Conservation (phyloP, 169 alveolate species). For the Perkinsus chesapeaki region DNA sequence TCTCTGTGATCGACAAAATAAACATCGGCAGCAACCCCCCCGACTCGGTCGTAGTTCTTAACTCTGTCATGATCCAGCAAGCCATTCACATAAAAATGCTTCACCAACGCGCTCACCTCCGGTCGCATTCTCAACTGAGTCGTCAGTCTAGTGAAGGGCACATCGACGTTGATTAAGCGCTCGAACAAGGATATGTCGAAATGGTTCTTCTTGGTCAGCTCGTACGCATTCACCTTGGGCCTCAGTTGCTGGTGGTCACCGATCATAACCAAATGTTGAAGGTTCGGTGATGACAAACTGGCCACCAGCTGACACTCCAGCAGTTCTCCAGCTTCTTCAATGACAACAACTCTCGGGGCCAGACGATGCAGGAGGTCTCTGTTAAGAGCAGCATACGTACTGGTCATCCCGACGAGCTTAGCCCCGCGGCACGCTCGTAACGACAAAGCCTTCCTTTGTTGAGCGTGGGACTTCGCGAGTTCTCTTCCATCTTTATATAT, state of each 20-base stretch:
- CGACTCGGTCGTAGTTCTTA: background rate
- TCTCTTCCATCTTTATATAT: background rate
- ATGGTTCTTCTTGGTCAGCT: background rate
- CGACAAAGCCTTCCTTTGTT: background rate
- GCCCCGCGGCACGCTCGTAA: background rate
- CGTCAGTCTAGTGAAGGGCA: background rate
- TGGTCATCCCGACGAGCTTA: background rate
- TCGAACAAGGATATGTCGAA: background rate
- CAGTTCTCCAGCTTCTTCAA: background rate
- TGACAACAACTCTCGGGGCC: background rate
- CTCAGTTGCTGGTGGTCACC: background rate
- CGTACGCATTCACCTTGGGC: background rate
- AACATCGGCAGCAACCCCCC: background rate
- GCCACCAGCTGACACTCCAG: background rate
- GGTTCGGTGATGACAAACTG: background rate
- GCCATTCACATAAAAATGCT: background rate
- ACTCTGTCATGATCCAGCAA: background rate
- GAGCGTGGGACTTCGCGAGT: background rate
- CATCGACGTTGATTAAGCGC: background rate
- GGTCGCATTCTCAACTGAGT: background rate
- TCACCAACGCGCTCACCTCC: background rate
- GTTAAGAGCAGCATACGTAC: background rate
- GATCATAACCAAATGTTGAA: background rate
- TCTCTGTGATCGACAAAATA: background rate
- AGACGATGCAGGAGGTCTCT: background rate